phyloP scores from a whole-genome alignment of 495 filamentous ascomycete genomes.

The Recurvomyces mirabilis region DNA sequence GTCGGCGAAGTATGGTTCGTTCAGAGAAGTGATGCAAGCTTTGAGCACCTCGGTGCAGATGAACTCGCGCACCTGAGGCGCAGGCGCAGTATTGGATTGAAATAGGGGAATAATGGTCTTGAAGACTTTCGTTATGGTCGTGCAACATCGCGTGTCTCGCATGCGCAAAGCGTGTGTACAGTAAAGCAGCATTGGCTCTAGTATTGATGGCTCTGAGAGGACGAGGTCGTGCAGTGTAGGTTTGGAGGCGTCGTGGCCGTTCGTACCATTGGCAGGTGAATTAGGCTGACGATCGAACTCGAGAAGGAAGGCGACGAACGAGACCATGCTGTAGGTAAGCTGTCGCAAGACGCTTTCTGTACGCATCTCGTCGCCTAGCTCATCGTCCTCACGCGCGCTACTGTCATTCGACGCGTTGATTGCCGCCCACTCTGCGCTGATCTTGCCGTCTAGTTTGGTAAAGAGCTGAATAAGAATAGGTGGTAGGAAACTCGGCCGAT shows the following conservation, averaged over 20 bases:
- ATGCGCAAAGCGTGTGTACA: conserved; percentile 82
- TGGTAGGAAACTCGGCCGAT: conserved; percentile 71
- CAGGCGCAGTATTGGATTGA: conserved; percentile 40
- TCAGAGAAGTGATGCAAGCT: conserved; percentile 72
- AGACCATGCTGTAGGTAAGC: conserved; percentile 79
- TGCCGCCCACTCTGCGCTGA: conserved; percentile 69
- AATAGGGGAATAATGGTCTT: conserved; percentile 77
- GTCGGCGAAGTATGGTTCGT: conserved; percentile 94
- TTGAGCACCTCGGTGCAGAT: conserved; percentile 74
- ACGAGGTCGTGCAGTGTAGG: conserved; percentile 46
- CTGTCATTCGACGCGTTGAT: conserved; percentile 38
- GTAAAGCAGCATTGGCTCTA: conserved; percentile 82
- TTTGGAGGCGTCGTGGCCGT: conserved; percentile 6
- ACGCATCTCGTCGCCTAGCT: conserved; percentile 92
- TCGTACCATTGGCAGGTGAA: conserved; percentile 39
- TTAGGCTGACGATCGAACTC: conserved; percentile 34
- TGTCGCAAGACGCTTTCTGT: conserved; percentile 92
- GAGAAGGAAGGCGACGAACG: conserved; percentile 77
- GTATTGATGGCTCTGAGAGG: conserved; percentile 61
- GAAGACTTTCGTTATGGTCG: conserved; percentile 71
- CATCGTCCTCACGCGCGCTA: conserved; percentile 49
- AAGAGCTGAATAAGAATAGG: conserved; percentile 75
- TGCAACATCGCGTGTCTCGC: conserved; percentile 81
- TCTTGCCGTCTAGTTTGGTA: conserved; percentile 72
- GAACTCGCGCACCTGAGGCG: conserved; percentile 73